Conservation (phyloP, 148 eudicot species). For the Chenopodium suecicum region DNA sequence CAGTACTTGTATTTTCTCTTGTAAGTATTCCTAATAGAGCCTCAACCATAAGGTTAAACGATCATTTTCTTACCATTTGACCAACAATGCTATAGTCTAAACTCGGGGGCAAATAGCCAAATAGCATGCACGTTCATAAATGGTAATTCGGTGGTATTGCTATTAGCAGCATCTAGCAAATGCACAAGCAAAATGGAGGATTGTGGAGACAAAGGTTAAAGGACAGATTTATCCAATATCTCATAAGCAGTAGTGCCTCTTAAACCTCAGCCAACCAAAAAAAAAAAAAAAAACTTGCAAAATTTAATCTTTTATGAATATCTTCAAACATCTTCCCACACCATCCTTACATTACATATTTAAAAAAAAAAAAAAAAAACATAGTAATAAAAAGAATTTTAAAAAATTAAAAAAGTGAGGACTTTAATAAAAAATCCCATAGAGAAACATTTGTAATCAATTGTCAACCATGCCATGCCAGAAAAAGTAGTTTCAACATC, state of each 20-base stretch:
- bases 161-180: background rate
- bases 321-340: background rate
- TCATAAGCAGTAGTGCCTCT: no score
- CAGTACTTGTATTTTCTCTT: no score
- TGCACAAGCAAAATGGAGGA: background rate
- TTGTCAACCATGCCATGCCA: constrained; percentile 19
- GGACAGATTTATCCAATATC: no score
- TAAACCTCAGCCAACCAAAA: no score
- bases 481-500: constrained; percentile 25
- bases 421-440: constrained; percentile 20
- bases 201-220: background rate
- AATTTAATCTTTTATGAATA: background rate
- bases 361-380: no score
- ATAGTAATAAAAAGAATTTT: background rate
- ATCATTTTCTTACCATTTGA: no score
- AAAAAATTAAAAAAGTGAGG: background rate
- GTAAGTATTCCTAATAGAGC: no score
- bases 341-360: background rate
- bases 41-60: no score
- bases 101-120: no score
- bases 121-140: no score
- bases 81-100: no score
- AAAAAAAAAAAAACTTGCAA: no score
- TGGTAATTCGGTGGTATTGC: background rate
- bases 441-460: constrained; percentile 28